Conservation (phyloP, 495 filamentous ascomycete species). For the Neurospora pannonica region DNA sequence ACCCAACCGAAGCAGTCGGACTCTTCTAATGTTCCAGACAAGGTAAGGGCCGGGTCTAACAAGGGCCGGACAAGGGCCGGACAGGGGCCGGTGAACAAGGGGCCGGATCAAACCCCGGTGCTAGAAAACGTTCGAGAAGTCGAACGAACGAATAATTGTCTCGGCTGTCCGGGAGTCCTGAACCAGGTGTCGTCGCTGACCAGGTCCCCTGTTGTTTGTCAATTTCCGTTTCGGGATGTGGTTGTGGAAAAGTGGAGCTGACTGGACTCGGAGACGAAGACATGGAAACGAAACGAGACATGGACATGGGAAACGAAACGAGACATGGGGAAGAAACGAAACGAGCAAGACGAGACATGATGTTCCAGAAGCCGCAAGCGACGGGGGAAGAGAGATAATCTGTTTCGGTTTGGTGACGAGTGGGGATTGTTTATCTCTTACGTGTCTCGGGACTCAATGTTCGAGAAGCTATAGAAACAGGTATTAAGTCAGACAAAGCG, state of each 20-base stretch:
- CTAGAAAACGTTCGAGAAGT: background rate
- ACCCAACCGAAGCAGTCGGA: background rate
- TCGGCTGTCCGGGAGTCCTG: background rate
- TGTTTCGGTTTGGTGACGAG: background rate
- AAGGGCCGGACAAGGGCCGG: background rate
- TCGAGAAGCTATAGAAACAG: background rate
- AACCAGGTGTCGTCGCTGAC: background rate
- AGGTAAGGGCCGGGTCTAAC: background rate
- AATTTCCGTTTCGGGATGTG: background rate
- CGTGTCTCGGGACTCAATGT: background rate
- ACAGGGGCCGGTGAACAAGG: background rate
- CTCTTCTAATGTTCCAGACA: background rate
- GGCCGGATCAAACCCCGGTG: background rate
- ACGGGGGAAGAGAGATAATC: background rate
- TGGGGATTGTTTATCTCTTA: background rate
- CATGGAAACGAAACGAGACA: background rate
- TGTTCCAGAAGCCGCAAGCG: background rate
- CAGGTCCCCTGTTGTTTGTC: background rate
- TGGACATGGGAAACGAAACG: background rate
- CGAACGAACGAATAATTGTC: background rate
- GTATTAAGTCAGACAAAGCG: too few relatives aligned
- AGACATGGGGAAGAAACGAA: background rate
- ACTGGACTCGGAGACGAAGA: background rate
- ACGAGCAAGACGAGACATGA: background rate
- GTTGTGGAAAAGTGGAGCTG: background rate